Percentiles rank a stretch among this genome's conserved stretches.
phyloP scores from a whole-genome alignment of 2,329 filamentous ascomycete genomes.

The Pseudogymnoascus sp. region DNA sequence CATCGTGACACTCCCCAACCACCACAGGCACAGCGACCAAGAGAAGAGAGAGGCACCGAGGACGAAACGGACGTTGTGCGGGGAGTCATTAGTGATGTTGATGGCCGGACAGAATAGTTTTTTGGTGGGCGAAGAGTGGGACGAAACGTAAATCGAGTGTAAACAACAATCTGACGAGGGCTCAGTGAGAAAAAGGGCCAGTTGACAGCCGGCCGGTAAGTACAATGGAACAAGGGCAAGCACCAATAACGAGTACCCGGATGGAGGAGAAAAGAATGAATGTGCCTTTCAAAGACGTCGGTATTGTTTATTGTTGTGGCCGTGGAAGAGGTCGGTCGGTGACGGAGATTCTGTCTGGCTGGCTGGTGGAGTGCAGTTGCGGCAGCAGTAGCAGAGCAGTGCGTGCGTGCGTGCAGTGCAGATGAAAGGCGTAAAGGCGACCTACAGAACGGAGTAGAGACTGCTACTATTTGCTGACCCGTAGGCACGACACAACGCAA shows the following conservation, averaged over 20 bases:
- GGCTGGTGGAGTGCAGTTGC: background rate
- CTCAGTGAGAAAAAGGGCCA: background rate
- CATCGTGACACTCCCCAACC: conserved; percentile 10
- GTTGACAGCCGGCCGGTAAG: background rate
- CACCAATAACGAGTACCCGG: background rate
- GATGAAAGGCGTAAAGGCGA: conserved; percentile 1
- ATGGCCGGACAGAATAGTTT: conserved; percentile 1
- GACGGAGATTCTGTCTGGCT: background rate
- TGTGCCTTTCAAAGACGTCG: conserved; percentile 1
- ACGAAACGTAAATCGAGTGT: conserved; percentile 5
- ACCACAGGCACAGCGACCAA: conserved; percentile 7
- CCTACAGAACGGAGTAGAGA: background rate
- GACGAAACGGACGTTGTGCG: conserved; percentile 8
- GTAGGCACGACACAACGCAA: conserved; percentile 1
- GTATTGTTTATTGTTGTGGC: conserved; percentile 7
- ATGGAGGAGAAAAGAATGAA: background rate
- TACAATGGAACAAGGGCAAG: conserved; percentile 3
- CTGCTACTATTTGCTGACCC: background rate
- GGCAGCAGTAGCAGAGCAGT: background rate
- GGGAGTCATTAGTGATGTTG: conserved; percentile 8
- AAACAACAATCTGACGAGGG: conserved; percentile 6
- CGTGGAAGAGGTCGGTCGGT: background rate
- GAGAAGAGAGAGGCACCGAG: conserved; percentile 10
- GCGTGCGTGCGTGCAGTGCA: background rate
- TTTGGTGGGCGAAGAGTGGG: conserved; percentile 6